Evolutionary conservation across 352 stramenopile genomes (phyloP).

Genomic region (Phytophthora uliginosa): DNA sequence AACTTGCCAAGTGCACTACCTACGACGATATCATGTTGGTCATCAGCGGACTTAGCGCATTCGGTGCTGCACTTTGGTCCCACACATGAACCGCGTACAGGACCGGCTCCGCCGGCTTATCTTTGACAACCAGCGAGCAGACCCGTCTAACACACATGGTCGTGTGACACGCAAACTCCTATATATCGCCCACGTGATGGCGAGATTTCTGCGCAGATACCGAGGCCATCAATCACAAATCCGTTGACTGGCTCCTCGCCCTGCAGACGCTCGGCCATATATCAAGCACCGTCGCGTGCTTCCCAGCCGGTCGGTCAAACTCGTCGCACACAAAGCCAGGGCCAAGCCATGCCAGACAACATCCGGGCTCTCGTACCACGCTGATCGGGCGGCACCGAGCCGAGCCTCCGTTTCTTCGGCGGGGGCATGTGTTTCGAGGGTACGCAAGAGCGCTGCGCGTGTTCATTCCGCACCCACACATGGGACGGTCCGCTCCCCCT

Average conservation of each 20-base stretch:
- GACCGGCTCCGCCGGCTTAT: not conserved
- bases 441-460: not conserved
- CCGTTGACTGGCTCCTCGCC: not conserved
- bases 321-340: not conserved
- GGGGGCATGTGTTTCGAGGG: not conserved
- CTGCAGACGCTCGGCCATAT: not conserved
- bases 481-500: not conserved
- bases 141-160: not conserved
- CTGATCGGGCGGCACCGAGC: not conserved
- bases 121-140: not conserved
- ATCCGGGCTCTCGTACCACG: not conserved
- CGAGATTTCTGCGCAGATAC: not conserved
- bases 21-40: not conserved
- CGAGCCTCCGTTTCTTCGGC: not conserved
- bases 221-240: not conserved
- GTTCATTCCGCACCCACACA: not conserved
- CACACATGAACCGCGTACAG: not conserved
- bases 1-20: not conserved
- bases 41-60: not conserved
- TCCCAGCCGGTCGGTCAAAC: too few species aligned
- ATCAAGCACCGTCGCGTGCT: too few species aligned
- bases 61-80: not conserved
- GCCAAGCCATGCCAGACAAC: not conserved
- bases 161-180: not conserved
- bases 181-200: not conserved